Evolutionary conservation across 225 moss, liverwort and hornwort species (phyloP).

Genomic region (Marchantia paleacea): DNA sequence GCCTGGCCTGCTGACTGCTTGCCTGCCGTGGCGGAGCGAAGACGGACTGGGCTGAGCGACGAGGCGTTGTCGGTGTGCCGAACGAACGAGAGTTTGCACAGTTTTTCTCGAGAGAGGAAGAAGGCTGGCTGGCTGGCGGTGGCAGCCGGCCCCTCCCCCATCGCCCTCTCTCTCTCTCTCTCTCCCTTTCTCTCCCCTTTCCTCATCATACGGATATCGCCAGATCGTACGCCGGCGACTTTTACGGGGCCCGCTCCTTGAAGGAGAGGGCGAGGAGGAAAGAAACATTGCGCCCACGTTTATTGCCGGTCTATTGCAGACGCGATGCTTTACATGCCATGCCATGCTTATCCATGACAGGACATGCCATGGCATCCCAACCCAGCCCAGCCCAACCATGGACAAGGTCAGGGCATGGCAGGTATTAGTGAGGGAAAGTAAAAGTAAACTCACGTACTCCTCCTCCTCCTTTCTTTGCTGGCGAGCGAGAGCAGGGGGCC

Average conservation of each 20-base stretch:
- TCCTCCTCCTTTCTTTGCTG: no score
- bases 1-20: not conserved
- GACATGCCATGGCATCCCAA: no score
- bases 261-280: no score
- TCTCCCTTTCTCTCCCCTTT: not conserved
- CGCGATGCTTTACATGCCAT: no score
- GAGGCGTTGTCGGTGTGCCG: constrained; percentile 1
- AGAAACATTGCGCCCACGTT: no score
- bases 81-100: not conserved
- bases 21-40: not conserved
- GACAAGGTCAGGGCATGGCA: no score
- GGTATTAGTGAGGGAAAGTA: no score
- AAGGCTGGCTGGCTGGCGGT: not conserved
- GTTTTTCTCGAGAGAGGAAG: not conserved
- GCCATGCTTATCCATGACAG: no score
- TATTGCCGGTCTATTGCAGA: no score
- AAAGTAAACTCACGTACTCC: no score
- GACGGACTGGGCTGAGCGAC: not conserved
- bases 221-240: constrained; percentile 1
- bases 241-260: not conserved
- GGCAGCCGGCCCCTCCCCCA: not conserved
- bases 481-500: no score
- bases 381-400: no score
- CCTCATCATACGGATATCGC: not conserved
- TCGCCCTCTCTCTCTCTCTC: not conserved